phyloP scores from a whole-genome alignment of 78 protist genomes.

The Dictyostelium intermedium region DNA sequence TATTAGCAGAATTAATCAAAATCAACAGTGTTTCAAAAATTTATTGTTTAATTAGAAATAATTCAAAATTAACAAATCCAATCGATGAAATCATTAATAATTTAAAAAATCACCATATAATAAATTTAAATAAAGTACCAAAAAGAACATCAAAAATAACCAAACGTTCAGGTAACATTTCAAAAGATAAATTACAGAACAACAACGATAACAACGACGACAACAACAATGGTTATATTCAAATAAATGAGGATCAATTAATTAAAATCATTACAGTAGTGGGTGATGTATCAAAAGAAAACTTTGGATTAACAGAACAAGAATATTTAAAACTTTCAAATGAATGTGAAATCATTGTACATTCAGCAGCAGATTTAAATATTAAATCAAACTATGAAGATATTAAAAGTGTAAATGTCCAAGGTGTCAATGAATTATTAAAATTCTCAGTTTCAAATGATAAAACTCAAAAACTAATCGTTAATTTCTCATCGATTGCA shows the following conservation, averaged over 20 bases:
- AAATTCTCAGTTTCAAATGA: not conserved
- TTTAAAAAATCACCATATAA: not conserved
- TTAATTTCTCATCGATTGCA: conserved; percentile 39
- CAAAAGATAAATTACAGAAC: not conserved
- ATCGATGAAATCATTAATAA: not conserved
- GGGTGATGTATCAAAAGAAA: not conserved
- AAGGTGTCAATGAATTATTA: not conserved
- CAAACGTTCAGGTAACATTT: not conserved
- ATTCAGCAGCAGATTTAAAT: conserved; percentile 43
- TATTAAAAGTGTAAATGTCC: not conserved
- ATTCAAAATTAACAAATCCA: not conserved
- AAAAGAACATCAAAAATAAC: too few species aligned
- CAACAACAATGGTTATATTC: not conserved
- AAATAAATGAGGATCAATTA: not conserved
- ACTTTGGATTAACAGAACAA: not conserved
- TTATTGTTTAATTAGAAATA: conserved; percentile 36
- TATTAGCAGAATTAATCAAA: conserved; percentile 5
- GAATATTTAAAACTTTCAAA: not conserved
- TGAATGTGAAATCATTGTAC: conserved; percentile 21
- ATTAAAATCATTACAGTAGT: not conserved
- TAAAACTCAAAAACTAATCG: not conserved
- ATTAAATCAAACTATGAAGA: conserved; percentile 9
- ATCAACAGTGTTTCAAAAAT: not conserved
- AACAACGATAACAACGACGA: too few species aligned
- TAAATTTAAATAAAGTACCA: not conserved